These are phyloP conservation scores for Xylariaceae sp. DNA, from an alignment of 2,329 filamentous ascomycete genomes.

Conservation along the genomic window DNA sequence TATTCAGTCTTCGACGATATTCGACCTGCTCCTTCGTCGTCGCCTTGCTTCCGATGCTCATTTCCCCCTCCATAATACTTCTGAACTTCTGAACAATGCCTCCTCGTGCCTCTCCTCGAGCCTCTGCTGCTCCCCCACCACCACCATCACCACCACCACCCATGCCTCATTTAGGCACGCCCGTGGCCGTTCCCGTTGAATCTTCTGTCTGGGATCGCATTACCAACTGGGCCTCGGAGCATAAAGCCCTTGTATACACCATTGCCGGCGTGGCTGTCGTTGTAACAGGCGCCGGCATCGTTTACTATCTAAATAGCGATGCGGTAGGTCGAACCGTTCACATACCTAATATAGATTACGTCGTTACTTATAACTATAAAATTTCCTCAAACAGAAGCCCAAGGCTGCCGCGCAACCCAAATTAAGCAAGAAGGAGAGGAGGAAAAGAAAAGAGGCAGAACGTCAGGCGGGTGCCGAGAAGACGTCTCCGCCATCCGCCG, in stretches of 20 bases:
- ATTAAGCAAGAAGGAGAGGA: slow-evolving; percentile 85
- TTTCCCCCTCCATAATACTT: not conserved
- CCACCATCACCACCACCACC: no score
- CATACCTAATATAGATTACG: not conserved
- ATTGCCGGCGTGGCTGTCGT: slow-evolving; percentile 93
- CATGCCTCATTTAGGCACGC: slow-evolving; percentile 49
- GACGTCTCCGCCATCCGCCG: slow-evolving; percentile 37
- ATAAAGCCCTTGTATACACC: slow-evolving; percentile 94
- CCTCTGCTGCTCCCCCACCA: slow-evolving; percentile 49
- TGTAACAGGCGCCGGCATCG: slow-evolving; percentile 85
- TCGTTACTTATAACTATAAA: slow-evolving; percentile 17
- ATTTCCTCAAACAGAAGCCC: slow-evolving; percentile 44
- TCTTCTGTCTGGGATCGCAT: slow-evolving; percentile 84
- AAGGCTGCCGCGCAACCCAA: slow-evolving; percentile 61
- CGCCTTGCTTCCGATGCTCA: not conserved
- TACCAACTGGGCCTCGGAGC: slow-evolving; percentile 89
- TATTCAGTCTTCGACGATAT: not conserved
- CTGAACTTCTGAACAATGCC: slow-evolving; percentile 34
- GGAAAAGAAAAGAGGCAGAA: slow-evolving; percentile 82
- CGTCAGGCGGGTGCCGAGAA: slow-evolving; percentile 56
- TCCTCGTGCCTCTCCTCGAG: no score
- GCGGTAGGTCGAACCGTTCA: slow-evolving; percentile 49
- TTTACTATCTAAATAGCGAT: slow-evolving; percentile 80
- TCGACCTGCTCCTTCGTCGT: not conserved
- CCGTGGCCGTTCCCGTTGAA: slow-evolving; percentile 52